Percentiles rank a stretch among this genome's conserved stretches.
Conservation (phyloP, 2,329 filamentous ascomycete species). For the Colletotrichum agaves region DNA sequence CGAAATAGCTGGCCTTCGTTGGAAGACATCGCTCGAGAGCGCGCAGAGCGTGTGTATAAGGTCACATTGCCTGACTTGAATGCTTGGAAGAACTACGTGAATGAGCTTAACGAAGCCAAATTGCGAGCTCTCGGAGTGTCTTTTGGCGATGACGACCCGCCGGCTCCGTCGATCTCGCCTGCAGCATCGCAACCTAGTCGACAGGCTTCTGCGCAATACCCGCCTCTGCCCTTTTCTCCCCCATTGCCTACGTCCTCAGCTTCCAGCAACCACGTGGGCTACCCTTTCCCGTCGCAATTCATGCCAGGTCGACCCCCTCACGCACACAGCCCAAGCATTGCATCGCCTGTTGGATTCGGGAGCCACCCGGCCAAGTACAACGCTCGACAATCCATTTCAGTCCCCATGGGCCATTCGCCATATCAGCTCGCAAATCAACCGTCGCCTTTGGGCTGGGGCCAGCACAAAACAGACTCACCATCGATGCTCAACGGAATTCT, state of each 20-base stretch:
- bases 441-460: constrained; percentile 69
- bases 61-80: constrained; percentile 78
- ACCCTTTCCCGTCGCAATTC: constrained; percentile 68
- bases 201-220: constrained; percentile 79
- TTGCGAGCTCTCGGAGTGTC: constrained; percentile 90
- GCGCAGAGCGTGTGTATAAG: constrained; percentile 61
- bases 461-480: constrained; percentile 72
- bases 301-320: constrained; percentile 66
- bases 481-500: constrained; percentile 66
- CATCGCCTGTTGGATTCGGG: constrained; percentile 78
- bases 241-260: constrained; percentile 83
- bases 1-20: constrained; percentile 74
- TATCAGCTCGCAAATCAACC: constrained; percentile 74
- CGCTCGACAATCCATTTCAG: constrained; percentile 77
- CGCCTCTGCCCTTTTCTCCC: constrained; percentile 83
- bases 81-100: constrained; percentile 80
- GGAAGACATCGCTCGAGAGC: constrained; percentile 67
- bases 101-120: constrained; percentile 89
- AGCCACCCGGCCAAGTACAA: constrained; percentile 70
- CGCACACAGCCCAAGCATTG: constrained; percentile 73
- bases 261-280: constrained; percentile 73
- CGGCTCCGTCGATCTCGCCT: constrained; percentile 73
- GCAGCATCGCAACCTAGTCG: constrained; percentile 70
- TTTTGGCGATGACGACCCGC: constrained; percentile 77
- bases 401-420: constrained; percentile 71